Conservation (phyloP, 768 basidiomycete species). For the Pleurotus ostreatus region DNA sequence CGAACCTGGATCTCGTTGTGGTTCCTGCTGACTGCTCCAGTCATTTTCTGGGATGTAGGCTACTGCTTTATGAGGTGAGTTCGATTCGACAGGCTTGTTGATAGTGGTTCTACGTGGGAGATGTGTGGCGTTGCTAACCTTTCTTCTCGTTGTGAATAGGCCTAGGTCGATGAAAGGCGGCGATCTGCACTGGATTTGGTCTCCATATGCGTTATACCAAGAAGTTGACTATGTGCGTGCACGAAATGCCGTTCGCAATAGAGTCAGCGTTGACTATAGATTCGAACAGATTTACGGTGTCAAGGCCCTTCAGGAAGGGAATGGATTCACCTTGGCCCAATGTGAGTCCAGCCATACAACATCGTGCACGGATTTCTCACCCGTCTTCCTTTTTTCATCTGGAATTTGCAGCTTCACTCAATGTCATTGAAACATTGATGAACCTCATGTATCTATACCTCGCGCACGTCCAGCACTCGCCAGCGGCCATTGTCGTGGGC, state of each 20-base stretch:
- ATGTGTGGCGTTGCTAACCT: no score
- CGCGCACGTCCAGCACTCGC: constrained; percentile 56
- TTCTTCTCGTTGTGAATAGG: constrained; percentile 28
- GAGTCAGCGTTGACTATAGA: neutral
- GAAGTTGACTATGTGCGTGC: constrained; percentile 37
- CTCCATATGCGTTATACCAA: constrained; percentile 76
- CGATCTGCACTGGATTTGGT: constrained; percentile 91
- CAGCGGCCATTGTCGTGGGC: constrained; percentile 70
- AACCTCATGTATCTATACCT: constrained; percentile 76
- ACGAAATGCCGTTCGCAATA: no score
- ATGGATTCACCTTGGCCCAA: constrained; percentile 87
- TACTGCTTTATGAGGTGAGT: constrained; percentile 78
- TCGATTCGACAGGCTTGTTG: neutral
- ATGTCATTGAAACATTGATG: constrained; percentile 73
- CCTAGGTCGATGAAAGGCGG: constrained; percentile 87
- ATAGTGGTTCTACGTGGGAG: no score
- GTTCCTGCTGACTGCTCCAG: constrained; percentile 61
- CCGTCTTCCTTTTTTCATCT: neutral
- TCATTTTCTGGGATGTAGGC: constrained; percentile 77
- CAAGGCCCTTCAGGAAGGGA: constrained; percentile 53
- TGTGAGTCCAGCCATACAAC: constrained; percentile 39
- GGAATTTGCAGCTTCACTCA: constrained; percentile 59
- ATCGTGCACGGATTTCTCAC: neutral
- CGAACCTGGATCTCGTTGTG: constrained; percentile 60
- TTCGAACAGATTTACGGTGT: constrained; percentile 64